A percentile compares a stretch with the other conserved stretches of the same genome.
These are phyloP conservation scores for Plasmodium knowlesi DNA, from an alignment of 169 alveolate species.

Conservation along the genomic window DNA sequence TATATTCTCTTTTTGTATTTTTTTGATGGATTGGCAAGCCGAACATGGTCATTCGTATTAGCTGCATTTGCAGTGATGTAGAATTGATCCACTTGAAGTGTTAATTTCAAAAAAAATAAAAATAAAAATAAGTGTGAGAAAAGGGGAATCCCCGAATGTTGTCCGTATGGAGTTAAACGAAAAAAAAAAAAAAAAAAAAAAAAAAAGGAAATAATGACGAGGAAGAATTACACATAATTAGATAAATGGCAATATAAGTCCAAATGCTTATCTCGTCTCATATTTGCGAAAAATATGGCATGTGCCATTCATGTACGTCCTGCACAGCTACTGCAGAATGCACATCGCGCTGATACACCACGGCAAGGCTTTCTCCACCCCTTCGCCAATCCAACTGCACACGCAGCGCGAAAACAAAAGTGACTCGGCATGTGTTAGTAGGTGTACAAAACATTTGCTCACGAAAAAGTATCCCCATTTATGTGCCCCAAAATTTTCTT, in stretches of 20 bases:
- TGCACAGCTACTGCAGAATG: background rate
- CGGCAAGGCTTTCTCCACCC: background rate
- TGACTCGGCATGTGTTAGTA: background rate
- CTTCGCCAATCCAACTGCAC: background rate
- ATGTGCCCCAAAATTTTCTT: no score
- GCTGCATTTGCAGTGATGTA: background rate
- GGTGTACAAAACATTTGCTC: background rate
- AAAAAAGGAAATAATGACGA: background rate
- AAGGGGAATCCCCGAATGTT: background rate
- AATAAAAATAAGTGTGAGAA: background rate
- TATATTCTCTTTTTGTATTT: background rate
- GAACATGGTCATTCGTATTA: background rate
- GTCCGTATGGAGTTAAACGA: background rate
- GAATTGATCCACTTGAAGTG: background rate
- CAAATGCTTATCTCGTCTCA: background rate
- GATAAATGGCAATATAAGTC: background rate
- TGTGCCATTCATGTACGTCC: background rate
- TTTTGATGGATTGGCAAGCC: background rate
- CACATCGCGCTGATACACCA: background rate
- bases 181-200: background rate
- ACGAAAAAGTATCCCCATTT: background rate
- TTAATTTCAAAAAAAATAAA: background rate
- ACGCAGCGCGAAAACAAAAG: background rate
- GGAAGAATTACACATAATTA: background rate
- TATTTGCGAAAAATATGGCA: background rate